These are phyloP conservation scores for Emergomyces orientalis DNA, from an alignment of 2,329 filamentous ascomycete species.

Conservation along the genomic window DNA sequence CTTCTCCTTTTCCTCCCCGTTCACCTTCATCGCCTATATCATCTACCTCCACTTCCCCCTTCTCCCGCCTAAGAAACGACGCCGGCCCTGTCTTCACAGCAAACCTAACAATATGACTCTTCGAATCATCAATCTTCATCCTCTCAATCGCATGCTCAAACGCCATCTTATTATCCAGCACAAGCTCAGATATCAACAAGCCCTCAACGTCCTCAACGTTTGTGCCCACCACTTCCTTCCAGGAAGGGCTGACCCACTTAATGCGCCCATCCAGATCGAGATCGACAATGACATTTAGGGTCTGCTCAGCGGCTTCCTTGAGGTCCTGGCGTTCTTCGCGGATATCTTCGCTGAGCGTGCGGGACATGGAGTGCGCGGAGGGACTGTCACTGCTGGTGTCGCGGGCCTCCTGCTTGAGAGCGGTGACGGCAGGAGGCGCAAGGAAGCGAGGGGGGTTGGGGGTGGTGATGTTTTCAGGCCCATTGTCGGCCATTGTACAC, in stretches of 20 bases:
- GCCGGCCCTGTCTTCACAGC: slow-evolving; percentile 59
- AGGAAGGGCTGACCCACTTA: slow-evolving; percentile 93
- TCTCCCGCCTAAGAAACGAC: slow-evolving; percentile 50
- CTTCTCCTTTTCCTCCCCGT: slow-evolving; percentile 23
- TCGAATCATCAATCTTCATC: slow-evolving; percentile 86
- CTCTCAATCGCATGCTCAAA: slow-evolving; percentile 78
- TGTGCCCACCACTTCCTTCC: slow-evolving; percentile 86
- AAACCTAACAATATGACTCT: slow-evolving; percentile 83
- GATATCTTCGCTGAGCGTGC: slow-evolving; percentile 76
- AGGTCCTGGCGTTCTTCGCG: slow-evolving; percentile 88
- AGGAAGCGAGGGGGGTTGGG: slow-evolving; percentile 27
- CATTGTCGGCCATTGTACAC: slow-evolving; percentile 35
- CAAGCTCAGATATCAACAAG: slow-evolving; percentile 66
- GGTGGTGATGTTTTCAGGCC: slow-evolving; percentile 20
- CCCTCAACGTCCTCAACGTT: slow-evolving; percentile 63
- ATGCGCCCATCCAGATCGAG: slow-evolving; percentile 82
- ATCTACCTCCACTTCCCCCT: slow-evolving; percentile 16
- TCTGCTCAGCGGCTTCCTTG: slow-evolving; percentile 91
- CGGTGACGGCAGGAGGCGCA: slow-evolving; percentile 36
- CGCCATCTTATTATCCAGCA: slow-evolving; percentile 67
- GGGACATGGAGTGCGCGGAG: slow-evolving; percentile 38
- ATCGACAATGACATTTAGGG: slow-evolving; percentile 91
- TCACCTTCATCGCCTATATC: slow-evolving; percentile 12
- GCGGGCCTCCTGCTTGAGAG: slow-evolving; percentile 37
- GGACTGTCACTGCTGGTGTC: slow-evolving; percentile 19